phyloP scores from a whole-genome alignment of 106 monocot species.

The Allium fistulosum region DNA sequence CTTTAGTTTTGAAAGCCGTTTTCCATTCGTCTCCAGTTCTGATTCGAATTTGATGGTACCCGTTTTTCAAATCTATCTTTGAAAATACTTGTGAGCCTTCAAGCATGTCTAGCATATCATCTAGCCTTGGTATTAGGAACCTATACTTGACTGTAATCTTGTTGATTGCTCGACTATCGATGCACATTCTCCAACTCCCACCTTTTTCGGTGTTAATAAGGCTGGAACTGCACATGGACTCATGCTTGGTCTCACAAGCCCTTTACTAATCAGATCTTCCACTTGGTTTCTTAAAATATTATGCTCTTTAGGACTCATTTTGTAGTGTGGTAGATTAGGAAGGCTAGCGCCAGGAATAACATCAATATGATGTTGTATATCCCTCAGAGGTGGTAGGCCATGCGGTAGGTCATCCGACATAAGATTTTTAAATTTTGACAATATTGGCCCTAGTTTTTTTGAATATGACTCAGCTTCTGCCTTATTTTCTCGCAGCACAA shows the following conservation, averaged over 20 bases:
- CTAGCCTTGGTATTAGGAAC: too few relatives aligned
- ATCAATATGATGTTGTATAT: slow-evolving; percentile 8
- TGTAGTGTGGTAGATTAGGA: neutral
- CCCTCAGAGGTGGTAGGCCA: neutral
- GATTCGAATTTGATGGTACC: neutral
- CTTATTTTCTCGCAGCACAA: neutral
- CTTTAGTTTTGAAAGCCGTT: slow-evolving; percentile 4
- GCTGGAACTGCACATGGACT: slow-evolving; percentile 3
- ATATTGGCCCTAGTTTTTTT: neutral
- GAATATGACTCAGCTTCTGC: neutral
- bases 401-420: neutral
- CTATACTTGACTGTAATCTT: too few relatives aligned
- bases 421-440: neutral
- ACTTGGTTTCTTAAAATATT: neutral
- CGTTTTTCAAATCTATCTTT: neutral
- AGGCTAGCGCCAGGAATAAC: neutral
- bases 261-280: neutral
- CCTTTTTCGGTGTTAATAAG: neutral
- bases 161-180: too few relatives aligned
- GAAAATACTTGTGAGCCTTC: neutral
- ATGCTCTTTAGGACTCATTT: too few relatives aligned
- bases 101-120: neutral
- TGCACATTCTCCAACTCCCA: too few relatives aligned
- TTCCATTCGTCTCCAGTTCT: slow-evolving; percentile 8
- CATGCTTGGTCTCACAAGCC: neutral